Conservation (phyloP, 2,329 filamentous ascomycete species). For the Cercospora berteroae region DNA sequence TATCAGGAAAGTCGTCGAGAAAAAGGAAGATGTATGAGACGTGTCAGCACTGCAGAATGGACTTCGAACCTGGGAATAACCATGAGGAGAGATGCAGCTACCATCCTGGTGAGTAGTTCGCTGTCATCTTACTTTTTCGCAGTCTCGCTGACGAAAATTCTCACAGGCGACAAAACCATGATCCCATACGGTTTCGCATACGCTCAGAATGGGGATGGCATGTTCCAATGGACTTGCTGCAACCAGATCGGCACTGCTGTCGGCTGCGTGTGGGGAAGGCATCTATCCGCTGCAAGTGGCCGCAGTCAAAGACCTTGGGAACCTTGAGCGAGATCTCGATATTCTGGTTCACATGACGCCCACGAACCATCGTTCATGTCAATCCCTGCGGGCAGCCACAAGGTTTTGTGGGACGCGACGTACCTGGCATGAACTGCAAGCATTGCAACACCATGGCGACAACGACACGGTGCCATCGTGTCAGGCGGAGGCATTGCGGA, state of each 20-base stretch:
- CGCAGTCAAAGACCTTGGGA: constrained; percentile 2
- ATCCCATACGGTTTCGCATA: constrained; percentile 6
- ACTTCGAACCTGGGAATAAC: constrained; percentile 12
- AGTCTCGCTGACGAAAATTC: neutral
- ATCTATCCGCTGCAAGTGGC: neutral
- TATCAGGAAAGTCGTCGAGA: neutral
- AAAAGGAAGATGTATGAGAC: constrained; percentile 14
- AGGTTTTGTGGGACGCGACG: neutral
- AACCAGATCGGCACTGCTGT: constrained; percentile 4
- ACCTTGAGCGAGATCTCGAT: neutral
- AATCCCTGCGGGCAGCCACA: neutral
- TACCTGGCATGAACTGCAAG: neutral
- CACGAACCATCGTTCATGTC: neutral
- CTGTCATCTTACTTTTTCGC: too few species aligned
- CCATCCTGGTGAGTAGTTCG: constrained; percentile 11
- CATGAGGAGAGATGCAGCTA: constrained; percentile 12
- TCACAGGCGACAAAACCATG: neutral
- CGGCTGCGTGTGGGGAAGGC: constrained; percentile 16
- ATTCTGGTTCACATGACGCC: neutral
- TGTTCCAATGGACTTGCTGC: constrained; percentile 15
- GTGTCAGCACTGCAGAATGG: constrained; percentile 11
- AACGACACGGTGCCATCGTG: neutral
- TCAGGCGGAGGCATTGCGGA: neutral
- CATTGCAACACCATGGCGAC: neutral
- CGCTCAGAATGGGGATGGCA: constrained; percentile 4